phyloP scores from a whole-genome alignment of 352 stramenopile genomes.

The Hyaloperonospora arabidopsidis region DNA sequence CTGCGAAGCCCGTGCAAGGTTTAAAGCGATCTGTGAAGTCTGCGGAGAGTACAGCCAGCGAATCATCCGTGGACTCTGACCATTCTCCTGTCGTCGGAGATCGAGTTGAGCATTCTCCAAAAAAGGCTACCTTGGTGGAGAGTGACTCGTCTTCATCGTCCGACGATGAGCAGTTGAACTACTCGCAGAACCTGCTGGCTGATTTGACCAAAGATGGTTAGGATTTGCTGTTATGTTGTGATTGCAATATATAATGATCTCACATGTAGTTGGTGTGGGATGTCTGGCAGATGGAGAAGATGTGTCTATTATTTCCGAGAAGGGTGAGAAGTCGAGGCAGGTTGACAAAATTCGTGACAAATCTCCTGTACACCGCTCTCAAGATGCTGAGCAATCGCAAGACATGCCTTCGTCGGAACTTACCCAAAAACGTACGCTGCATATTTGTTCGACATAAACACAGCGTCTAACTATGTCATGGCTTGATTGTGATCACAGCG shows the following conservation, averaged over 20 bases:
- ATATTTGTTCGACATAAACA: background rate
- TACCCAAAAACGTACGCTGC: conserved; percentile 41
- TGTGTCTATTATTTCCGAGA: conserved; percentile 17
- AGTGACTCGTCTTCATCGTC: conserved; percentile 31
- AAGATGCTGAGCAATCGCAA: conserved; percentile 38
- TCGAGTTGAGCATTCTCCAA: conserved; percentile 14
- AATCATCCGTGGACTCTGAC: conserved; percentile 31
- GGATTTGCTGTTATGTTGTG: conserved; percentile 24
- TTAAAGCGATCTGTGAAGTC: conserved; percentile 26
- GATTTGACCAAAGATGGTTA: conserved; percentile 62
- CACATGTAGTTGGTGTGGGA: conserved; percentile 10
- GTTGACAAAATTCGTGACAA: conserved; percentile 19
- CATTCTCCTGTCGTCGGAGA: conserved; percentile 9
- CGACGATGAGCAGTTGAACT: conserved; percentile 62
- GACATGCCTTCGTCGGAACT: conserved; percentile 43
- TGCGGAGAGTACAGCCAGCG: conserved; percentile 17
- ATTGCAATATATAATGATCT: conserved; percentile 17
- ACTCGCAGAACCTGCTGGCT: conserved; percentile 67
- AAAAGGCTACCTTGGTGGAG: conserved; percentile 17
- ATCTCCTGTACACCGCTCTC: conserved; percentile 25
- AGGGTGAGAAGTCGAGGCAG: conserved; percentile 29
- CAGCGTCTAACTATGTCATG: conserved; percentile 3
- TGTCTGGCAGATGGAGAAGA: conserved; percentile 26
- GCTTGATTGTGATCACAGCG: conserved; percentile 14
- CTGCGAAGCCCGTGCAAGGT: conserved; percentile 15